Evolutionary conservation across 805 yeast genomes (phyloP).

Genomic region (Ogataea minuta): DNA sequence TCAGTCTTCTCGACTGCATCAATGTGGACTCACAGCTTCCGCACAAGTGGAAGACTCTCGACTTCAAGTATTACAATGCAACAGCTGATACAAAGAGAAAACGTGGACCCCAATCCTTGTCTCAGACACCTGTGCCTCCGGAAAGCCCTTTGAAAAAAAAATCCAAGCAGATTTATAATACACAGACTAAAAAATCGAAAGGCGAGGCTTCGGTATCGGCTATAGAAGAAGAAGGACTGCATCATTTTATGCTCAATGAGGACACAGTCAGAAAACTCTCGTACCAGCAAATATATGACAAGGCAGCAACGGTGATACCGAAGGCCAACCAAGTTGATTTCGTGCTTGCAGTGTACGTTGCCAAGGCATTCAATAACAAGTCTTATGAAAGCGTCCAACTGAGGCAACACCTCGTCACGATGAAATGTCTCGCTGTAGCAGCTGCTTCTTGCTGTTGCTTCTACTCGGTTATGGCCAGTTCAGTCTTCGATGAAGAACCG

Average conservation of each 20-base stretch:
- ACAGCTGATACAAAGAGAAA: constrained; percentile 11
- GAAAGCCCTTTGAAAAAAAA: constrained; percentile 19
- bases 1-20: constrained; percentile 30
- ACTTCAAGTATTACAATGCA: constrained; percentile 50
- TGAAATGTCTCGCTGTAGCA: constrained; percentile 67
- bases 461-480: constrained; percentile 59
- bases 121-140: constrained; percentile 7
- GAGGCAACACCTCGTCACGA: constrained; percentile 57
- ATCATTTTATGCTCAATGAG: constrained; percentile 49
- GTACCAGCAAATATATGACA: constrained; percentile 61
- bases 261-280: constrained; percentile 55
- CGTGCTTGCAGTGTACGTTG: constrained; percentile 56
- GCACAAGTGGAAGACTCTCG: constrained; percentile 52
- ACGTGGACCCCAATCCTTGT: not conserved
- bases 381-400: constrained; percentile 51
- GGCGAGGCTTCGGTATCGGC: constrained; percentile 17
- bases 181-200: constrained; percentile 22
- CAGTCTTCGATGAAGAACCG: constrained; percentile 71
- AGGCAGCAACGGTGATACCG: constrained; percentile 58
- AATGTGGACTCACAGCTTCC: constrained; percentile 43
- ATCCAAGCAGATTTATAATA: constrained; percentile 19
- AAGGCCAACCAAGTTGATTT: constrained; percentile 62
- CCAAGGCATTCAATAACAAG: constrained; percentile 65
- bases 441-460: constrained; percentile 56
- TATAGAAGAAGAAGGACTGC: constrained; percentile 44